These are phyloP conservation scores for Lentinula aciculospora DNA, from an alignment of 768 basidiomycete genomes.

Conservation along the genomic window DNA sequence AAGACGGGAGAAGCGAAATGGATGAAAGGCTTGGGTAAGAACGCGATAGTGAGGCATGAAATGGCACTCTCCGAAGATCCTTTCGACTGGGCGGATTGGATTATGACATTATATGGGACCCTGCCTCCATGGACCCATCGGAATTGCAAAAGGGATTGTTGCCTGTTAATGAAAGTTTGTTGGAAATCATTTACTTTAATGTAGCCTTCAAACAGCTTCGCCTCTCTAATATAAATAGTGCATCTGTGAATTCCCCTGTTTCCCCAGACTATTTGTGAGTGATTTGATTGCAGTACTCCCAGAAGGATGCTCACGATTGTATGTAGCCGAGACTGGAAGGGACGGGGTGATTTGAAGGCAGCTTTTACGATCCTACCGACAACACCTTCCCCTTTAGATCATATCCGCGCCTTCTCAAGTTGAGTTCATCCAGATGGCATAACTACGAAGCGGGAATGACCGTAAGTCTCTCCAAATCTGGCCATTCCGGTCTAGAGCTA, in stretches of 20 bases:
- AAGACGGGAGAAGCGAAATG: constrained; percentile 11
- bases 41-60: not conserved
- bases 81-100: not conserved
- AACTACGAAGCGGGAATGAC: not conserved
- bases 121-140: not conserved
- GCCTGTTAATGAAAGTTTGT: constrained; percentile 4
- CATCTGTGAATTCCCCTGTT: constrained; percentile 17
- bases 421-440: not conserved
- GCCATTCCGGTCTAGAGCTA: too few relatives aligned
- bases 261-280: constrained; percentile 17
- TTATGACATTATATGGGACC: not conserved
- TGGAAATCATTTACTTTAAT: constrained; percentile 18
- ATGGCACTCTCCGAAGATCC: not conserved
- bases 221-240: constrained; percentile 16
- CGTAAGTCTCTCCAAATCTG: not conserved
- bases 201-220: constrained; percentile 18
- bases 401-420: not conserved
- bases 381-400: constrained; percentile 5
- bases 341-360: not conserved
- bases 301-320: not conserved
- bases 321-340: not conserved
- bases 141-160: not conserved
- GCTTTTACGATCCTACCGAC: constrained; percentile 5
- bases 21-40: not conserved
- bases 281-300: not conserved